These are phyloP conservation scores for Eimeria zaria DNA, from an alignment of 169 alveolate genomes.

Conservation along the genomic window DNA sequence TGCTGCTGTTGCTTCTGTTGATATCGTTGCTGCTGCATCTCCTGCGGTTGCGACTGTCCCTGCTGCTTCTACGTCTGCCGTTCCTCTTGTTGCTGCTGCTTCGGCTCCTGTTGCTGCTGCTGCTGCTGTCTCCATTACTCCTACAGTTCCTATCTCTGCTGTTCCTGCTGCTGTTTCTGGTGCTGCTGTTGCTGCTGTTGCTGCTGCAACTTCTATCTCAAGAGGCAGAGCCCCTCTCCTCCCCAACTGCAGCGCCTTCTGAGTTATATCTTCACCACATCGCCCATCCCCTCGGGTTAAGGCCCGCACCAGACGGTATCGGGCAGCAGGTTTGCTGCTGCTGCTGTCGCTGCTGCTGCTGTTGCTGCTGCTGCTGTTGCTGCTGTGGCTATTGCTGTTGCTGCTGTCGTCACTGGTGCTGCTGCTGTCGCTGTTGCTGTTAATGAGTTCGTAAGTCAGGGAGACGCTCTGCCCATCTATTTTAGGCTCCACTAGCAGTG, in stretches of 20 bases:
- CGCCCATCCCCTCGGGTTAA: slow-evolving; percentile 41
- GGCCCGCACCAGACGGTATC: slow-evolving; percentile 41
- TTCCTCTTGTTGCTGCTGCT: not conserved
- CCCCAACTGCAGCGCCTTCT: slow-evolving; percentile 34
- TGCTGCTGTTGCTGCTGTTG: not conserved
- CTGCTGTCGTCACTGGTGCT: not conserved
- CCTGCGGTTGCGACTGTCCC: too few species aligned
- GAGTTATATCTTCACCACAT: slow-evolving; percentile 22
- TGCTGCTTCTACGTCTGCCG: not conserved
- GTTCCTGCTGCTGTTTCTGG: not conserved
- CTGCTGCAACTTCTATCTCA: not conserved
- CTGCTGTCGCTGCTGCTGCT: not conserved
- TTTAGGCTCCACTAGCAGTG: slow-evolving; percentile 64
- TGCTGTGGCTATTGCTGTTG: not conserved
- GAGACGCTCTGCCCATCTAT: slow-evolving; percentile 64
- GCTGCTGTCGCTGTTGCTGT: slow-evolving; percentile 7
- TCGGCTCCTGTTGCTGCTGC: not conserved
- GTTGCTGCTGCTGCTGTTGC: not conserved
- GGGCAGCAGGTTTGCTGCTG: not conserved
- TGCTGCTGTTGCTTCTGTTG: not conserved
- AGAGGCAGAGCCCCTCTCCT: not conserved
- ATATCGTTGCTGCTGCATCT: not conserved
- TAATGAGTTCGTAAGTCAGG: not conserved
- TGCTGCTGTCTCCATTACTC: not conserved
- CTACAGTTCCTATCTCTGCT: not conserved